Conservation (phyloP, 2,329 filamentous ascomycete species). For the Ophiosphaerella korrae region DNA sequence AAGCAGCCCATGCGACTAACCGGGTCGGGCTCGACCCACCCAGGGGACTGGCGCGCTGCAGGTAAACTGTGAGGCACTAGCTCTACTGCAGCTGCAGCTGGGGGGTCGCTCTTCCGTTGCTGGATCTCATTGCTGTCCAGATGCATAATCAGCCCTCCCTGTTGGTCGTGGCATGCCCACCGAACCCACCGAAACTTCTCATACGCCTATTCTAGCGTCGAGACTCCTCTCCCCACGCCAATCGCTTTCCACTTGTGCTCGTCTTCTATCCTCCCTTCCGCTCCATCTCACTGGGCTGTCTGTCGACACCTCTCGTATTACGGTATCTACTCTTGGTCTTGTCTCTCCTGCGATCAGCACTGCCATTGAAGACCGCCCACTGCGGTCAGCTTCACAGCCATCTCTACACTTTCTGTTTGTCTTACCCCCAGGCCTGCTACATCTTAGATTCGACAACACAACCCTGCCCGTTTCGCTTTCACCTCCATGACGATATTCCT, state of each 20-base stretch:
- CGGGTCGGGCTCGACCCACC: conserved; percentile 34
- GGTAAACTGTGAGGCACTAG: conserved; percentile 43
- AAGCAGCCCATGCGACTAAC: conserved; percentile 28
- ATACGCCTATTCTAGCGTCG: conserved; percentile 28
- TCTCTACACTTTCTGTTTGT: conserved; percentile 25
- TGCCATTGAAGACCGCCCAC: conserved; percentile 18
- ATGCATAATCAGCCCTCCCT: conserved; percentile 39
- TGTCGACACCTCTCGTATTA: conserved; percentile 18
- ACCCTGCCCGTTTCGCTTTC: conserved; percentile 27
- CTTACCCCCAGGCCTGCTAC: conserved; percentile 27
- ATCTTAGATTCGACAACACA: conserved; percentile 24
- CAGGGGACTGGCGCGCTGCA: conserved; percentile 41
- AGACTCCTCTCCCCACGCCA: conserved; percentile 16
- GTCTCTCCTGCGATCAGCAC: conserved; percentile 17
- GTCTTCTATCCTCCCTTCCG: conserved; percentile 14
- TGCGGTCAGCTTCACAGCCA: conserved; percentile 36
- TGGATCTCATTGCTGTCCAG: conserved; percentile 42
- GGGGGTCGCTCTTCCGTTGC: conserved; percentile 33
- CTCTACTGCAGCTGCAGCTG: conserved; percentile 36
- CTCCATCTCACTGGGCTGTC: conserved; percentile 10
- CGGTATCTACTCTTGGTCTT: conserved; percentile 16
- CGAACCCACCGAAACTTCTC: conserved; percentile 25
- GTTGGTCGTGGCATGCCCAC: conserved; percentile 35
- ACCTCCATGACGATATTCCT: conserved; percentile 22
- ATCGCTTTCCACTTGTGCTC: conserved; percentile 7